Conservation (phyloP, 371 early-diverging fungal genomes). For the Apophysomyces trapeziformis region DNA sequence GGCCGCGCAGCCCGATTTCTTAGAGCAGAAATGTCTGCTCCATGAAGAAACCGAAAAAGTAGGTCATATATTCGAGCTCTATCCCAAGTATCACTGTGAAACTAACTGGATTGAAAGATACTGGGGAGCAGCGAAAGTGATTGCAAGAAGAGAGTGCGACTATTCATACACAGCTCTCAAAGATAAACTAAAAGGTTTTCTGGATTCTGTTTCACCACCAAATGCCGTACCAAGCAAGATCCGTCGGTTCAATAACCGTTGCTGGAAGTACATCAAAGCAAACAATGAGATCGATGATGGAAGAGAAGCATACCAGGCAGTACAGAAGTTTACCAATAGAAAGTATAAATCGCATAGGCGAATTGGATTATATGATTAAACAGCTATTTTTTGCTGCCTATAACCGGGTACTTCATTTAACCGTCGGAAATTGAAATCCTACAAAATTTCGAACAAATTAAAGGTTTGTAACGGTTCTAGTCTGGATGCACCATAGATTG, state of each 20-base stretch:
- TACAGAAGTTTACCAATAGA: neutral
- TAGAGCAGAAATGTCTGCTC: too few species aligned
- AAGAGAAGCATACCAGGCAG: neutral
- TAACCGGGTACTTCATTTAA: too few species aligned
- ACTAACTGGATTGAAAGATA: too few species aligned
- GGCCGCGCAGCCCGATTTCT: too few species aligned
- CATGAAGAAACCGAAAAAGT: too few species aligned
- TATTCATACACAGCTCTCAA: constrained; percentile 1
- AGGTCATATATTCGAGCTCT: too few species aligned
- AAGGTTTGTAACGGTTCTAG: too few species aligned
- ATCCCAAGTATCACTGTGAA: too few species aligned
- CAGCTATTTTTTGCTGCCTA: neutral
- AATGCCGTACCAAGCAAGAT: constrained; percentile 1
- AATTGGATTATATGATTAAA: neutral
- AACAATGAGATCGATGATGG: neutral
- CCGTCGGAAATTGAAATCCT: too few species aligned
- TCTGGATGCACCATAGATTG: too few species aligned
- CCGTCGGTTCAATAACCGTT: constrained; percentile 4
- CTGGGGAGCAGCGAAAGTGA: too few species aligned
- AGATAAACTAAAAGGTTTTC: neutral
- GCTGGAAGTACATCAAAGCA: constrained; percentile 14
- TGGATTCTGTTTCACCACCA: constrained; percentile 3
- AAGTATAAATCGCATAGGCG: neutral
- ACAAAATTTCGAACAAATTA: too few species aligned
- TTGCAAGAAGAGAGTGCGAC: constrained; percentile 9